Evolutionary conservation across 345 rosid genomes (phyloP).

Genomic region (Microcos paniculata): DNA sequence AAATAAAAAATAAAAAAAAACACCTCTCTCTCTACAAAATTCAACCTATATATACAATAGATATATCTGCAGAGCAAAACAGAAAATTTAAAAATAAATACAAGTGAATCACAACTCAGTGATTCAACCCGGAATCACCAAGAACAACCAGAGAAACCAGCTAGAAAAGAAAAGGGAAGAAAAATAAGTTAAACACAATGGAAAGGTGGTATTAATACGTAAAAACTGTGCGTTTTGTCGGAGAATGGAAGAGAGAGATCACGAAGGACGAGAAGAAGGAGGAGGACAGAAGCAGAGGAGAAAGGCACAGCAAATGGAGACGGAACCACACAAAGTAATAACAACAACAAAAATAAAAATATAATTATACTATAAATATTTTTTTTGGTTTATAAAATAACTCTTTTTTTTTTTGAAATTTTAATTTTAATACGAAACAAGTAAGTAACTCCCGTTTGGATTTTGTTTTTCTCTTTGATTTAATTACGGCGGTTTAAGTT

Average conservation of each 20-base stretch:
- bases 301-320: constrained; percentile 31
- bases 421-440: too few relatives aligned
- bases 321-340: constrained; percentile 40
- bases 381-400: constrained; percentile 1
- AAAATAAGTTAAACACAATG: not conserved
- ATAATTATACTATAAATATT: not conserved
- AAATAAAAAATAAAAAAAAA: not conserved
- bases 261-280: not conserved
- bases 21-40: not conserved
- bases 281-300: not conserved
- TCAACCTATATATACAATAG: constrained; percentile 12
- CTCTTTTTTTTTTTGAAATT: too few relatives aligned
- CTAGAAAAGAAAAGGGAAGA: not conserved
- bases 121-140: not conserved
- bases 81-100: not conserved
- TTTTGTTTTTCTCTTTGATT: not conserved
- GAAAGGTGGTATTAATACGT: not conserved
- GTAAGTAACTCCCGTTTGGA: not conserved
- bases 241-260: not conserved
- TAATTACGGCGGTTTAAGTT: not conserved
- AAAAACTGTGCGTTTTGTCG: constrained; percentile 5
- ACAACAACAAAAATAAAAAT: not conserved
- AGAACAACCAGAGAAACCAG: not conserved
- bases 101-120: not conserved
- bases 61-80: not conserved